Conservation (phyloP, 192 early-diverging fungal genomes). For the Haplosporangium gracile region DNA sequence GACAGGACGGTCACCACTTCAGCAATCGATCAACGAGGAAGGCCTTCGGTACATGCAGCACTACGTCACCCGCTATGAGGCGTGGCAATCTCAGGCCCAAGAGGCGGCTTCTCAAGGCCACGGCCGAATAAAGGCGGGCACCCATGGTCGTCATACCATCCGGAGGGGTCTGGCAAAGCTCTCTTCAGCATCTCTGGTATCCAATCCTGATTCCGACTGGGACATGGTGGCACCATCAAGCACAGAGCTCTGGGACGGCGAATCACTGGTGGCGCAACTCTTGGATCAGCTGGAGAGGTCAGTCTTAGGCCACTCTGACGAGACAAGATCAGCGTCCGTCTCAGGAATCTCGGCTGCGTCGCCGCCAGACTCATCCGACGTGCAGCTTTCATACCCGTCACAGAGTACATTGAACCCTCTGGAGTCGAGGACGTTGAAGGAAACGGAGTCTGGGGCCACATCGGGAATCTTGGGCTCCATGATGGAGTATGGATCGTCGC, state of each 20-base stretch:
- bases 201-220: conserved; percentile 38
- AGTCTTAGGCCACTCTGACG: conserved; percentile 29
- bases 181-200: conserved; percentile 29
- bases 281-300: conserved; percentile 34
- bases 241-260: conserved; percentile 37
- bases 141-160: conserved; percentile 15
- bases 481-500: conserved; percentile 40
- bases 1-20: conserved; percentile 35
- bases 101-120: not conserved
- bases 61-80: conserved; percentile 32
- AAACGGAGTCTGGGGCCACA: not conserved
- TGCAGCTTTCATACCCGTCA: not conserved
- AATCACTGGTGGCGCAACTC: conserved; percentile 28
- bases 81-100: conserved; percentile 26
- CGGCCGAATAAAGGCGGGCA: not conserved
- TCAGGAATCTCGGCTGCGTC: not conserved
- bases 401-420: not conserved
- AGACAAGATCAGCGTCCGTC: not conserved
- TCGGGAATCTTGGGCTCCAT: conserved; percentile 38
- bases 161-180: conserved; percentile 4
- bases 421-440: not conserved
- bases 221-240: conserved; percentile 29
- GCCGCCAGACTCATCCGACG: not conserved
- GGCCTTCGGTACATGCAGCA: conserved; percentile 46
- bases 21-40: conserved; percentile 38